Base-by-base conservation (phyloP, 2,329 filamentous ascomycete species). In the Colletotrichum tofieldiae region DNA sequence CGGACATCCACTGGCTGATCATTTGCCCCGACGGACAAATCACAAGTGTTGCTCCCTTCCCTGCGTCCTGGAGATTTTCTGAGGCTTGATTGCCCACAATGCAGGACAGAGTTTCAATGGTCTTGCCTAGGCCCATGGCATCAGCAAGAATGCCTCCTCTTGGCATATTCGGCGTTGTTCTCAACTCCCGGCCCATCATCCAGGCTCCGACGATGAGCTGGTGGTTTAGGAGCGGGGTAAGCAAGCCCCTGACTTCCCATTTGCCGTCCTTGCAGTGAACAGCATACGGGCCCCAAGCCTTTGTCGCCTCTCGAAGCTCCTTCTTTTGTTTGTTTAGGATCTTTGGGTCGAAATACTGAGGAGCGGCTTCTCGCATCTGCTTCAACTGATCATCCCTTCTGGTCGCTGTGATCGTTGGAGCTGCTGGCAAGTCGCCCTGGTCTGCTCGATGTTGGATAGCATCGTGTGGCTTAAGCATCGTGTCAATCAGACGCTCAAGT, bases 81-180 rank as follows among this genome's bases (percentile, higher is more conserved):
- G 81, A 75, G 0, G 84, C 86, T 0, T 83, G 85, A 20, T 79
- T 83, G 1, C 77, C 79, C 4, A 78, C 71, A 71, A 83, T 82
- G 59, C 77, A 80, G 2, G 81, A 81, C 2, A 83, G 45, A 0
- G 77, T 76, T 76, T 90, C 86, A 4, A 91, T 83, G 0, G 91
- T 93, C 78, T 93, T 93, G 0, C 91, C 91, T 0, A 93, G 78
- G 0, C 91, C 91, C 89, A 92, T 92, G 32, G 87, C 86, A 75
- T 93, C 90, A 0, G 88, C 89, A 0, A 92, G 75, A 0, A 93
- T 82, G 0, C 91, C 91, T 2, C 91, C 91, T 5, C 45, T 32
- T 2, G 62, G 66, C 5, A 43, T 11, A 9, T 18, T 16, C 41
- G 77, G 67, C 0, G 79, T 47, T 0, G 29, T 12, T 1, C 73